Base-by-base conservation (phyloP, 768 basidiomycete genomes). In the Albatrellus ellisii region DNA sequence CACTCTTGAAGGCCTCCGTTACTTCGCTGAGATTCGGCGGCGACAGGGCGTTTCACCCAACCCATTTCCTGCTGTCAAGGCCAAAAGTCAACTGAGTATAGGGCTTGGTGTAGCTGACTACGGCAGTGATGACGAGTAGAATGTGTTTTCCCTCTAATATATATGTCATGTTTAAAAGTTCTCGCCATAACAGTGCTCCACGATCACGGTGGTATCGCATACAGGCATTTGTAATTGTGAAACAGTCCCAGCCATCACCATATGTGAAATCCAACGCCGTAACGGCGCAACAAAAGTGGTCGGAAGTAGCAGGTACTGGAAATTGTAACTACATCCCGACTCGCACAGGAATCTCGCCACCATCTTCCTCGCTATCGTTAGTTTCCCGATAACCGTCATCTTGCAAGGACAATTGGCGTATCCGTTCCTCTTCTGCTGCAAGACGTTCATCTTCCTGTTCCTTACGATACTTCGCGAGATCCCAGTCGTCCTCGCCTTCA, bases 1-100 rank as follows among this genome's bases (percentile, higher is more conserved):
- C 52, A 85, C 94, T 9, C 57, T 98, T 20, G 88, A 94, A 52
- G 84, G 90, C 36, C 62, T 99, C 38, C 86, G 80, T 57, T 92
- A 88, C 54, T 90, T 95, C 56, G 79, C 91, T 6, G 82, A 90
- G 59, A 78, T 98, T 49, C 73, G 81, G 47, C 75, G 78, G 62
- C 66, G 75, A 48, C 79, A 77, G 48, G 79, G 71, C 21, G 51
- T 43, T 6, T 54, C 48, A 2, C 43, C 44, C 2, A 49, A 42
- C n/a, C 39, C 47, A 14, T 21, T 43, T 26, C 53, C 56, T 3
- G 52, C 60, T 1, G 43, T 49, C 6, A 48, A 55, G 43, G 51
- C 54, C 9, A 57, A 56, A 38, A 54, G 55, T 31, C 54, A 61
- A 39, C 56, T 59, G 39, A 55, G 62, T 5, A 56, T 65, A 26